A percentile compares a stretch with the other conserved stretches of the same genome.
These are phyloP conservation scores for Pseudogymnoascus sp. DNA, from an alignment of 2,329 filamentous ascomycete species.

Conservation along the genomic window DNA sequence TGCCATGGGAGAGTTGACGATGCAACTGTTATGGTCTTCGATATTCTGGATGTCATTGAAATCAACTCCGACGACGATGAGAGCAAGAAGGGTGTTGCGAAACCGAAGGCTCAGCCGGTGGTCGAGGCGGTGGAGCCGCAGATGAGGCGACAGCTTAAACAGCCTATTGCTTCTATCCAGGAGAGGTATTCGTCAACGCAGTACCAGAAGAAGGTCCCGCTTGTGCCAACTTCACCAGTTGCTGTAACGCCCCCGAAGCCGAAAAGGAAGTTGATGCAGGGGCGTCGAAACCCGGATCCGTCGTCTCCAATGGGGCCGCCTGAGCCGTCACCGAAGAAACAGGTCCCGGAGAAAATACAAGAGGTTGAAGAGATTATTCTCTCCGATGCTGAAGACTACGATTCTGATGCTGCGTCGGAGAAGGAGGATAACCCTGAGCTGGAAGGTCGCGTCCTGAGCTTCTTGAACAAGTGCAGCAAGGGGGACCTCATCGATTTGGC, in stretches of 20 bases:
- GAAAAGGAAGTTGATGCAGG: constrained; percentile 30
- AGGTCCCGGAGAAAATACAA: constrained; percentile 15
- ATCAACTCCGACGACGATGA: constrained; percentile 7
- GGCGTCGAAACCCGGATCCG: constrained; percentile 25
- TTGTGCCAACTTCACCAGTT: constrained; percentile 11
- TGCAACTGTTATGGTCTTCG: constrained; percentile 44
- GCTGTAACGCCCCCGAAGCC: constrained; percentile 26
- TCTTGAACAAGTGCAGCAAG: constrained; percentile 73
- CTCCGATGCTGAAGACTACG: constrained; percentile 27
- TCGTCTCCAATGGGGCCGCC: constrained; percentile 22
- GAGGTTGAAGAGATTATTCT: constrained; percentile 13
- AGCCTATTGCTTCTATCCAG: constrained; percentile 48
- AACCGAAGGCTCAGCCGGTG: constrained; percentile 15
- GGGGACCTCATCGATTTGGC: constrained; percentile 79
- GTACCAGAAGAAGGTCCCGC: constrained; percentile 22
- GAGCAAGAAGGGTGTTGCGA: constrained; percentile 5
- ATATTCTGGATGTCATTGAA: constrained; percentile 31
- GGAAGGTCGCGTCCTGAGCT: constrained; percentile 60
- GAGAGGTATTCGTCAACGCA: constrained; percentile 52
- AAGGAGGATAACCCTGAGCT: constrained; percentile 39
- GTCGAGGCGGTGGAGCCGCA: constrained; percentile 37
- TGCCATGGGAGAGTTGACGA: constrained; percentile 49
- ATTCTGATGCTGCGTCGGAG: constrained; percentile 26
- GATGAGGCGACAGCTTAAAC: constrained; percentile 50
- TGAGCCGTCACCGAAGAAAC: constrained; percentile 22